Percentiles rank a stretch among this genome's conserved stretches.
Evolutionary conservation across 2,329 filamentous ascomycete genomes (phyloP).

Genomic region (Harringtonia aguacate): DNA sequence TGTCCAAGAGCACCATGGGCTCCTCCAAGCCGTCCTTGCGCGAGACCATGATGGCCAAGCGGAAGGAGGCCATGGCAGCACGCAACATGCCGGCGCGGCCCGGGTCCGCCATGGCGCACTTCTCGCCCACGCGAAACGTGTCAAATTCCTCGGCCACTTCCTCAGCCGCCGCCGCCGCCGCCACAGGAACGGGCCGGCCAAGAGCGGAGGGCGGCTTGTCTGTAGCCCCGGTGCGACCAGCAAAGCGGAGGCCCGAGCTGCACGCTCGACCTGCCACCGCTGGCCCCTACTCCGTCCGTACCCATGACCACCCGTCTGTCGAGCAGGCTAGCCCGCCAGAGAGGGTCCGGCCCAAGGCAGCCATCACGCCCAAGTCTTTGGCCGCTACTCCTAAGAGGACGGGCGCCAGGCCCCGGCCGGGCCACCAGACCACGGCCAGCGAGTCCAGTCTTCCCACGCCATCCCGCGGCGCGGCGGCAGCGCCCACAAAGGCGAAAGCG

Average conservation of each 20-base stretch:
- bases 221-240: constrained; percentile 51
- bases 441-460: constrained; percentile 40
- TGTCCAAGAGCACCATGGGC: constrained; percentile 53
- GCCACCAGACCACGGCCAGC: constrained; percentile 37
- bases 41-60: constrained; percentile 77
- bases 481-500: neutral
- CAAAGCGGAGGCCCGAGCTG: constrained; percentile 46
- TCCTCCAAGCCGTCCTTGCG: constrained; percentile 57
- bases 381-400: constrained; percentile 43
- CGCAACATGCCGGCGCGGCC: constrained; percentile 45
- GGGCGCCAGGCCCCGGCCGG: constrained; percentile 30
- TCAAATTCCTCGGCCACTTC: constrained; percentile 24
- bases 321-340: constrained; percentile 37
- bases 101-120: constrained; percentile 53
- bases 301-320: constrained; percentile 30
- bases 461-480: constrained; percentile 19
- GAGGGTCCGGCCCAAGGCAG: constrained; percentile 30
- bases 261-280: constrained; percentile 51
- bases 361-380: constrained; percentile 37
- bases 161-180: constrained; percentile 22
- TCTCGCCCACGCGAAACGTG: constrained; percentile 39
- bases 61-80: constrained; percentile 47
- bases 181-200: constrained; percentile 8
- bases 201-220: constrained; percentile 47
- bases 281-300: constrained; percentile 52